Base-by-base conservation (phyloP, 2,329 filamentous ascomycete genomes). In the Monilinia polystroma region DNA sequence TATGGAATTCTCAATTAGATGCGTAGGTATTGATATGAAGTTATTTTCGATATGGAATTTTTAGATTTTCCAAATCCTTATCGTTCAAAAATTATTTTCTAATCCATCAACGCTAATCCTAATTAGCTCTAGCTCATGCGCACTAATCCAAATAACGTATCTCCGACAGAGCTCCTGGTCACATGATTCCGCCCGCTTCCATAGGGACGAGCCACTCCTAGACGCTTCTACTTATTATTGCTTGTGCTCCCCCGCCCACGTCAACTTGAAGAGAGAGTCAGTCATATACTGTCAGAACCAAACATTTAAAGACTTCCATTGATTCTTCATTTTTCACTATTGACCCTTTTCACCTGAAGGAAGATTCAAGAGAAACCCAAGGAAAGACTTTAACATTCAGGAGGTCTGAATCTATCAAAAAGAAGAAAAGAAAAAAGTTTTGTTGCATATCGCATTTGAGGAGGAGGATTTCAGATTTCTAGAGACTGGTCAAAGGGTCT, bases 381-480 rank as follows among this genome's bases (percentile, higher is more conserved):
- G 20, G 10, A 43, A 4, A 23, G 54, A 10, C 35, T 51, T 18
- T 53, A 60, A 45, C 56, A 52, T 53, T 32, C n/a, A 66, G 23
- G 23, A 45, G 63, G 47, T 66, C 63, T 66, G 55, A 43, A 43
- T 66, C 63, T 66, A 59, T 65, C 63, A 63, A 53, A 53, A 26
- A 53, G 5, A 38, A 29, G 41, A 63, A 52, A 18, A 53, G 5
- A 26, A 29, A 54, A 66, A 64, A 56, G 32, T 67, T 67, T 67
- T 66, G 66, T 67, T 67, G 66, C 66, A 67, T 47, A 54, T 67
- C 66, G 49, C 41, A 67, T 26, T 51, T 45, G 49, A 66, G 54
- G 64, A 67, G 65, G 64, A 47, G 57, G 32, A 66, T 54, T 23
- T 16, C 35, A 38, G 14, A 53, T 47, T 62, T 53, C 38, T 8